Evolutionary conservation across 805 yeast genomes (phyloP).

Genomic region (Danielozyma ontarioensis): DNA sequence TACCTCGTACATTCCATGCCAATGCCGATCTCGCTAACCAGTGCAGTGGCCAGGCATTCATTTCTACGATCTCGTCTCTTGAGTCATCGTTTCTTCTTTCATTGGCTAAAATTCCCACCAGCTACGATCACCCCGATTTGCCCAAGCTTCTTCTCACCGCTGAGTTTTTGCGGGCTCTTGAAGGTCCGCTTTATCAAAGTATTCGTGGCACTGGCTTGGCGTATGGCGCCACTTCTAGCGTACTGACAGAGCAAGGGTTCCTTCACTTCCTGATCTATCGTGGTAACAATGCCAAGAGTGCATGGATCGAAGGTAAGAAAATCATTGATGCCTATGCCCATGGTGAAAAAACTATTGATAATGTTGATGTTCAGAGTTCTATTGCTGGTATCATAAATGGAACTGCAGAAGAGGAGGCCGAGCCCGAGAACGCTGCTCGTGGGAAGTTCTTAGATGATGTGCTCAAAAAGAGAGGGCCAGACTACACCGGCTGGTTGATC

Average conservation of each 20-base stretch:
- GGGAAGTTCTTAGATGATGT: constrained; percentile 62
- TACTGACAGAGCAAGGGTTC: constrained; percentile 61
- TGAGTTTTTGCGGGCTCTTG: constrained; percentile 77
- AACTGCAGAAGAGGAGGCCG: constrained; percentile 65
- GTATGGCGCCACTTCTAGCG: constrained; percentile 70
- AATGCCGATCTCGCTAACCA: constrained; percentile 51
- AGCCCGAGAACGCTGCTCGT: constrained; percentile 59
- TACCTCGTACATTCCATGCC: constrained; percentile 52
- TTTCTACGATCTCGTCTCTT: constrained; percentile 76
- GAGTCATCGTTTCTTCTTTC: constrained; percentile 71
- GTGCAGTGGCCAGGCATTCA: constrained; percentile 50
- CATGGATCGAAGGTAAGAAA: constrained; percentile 56
- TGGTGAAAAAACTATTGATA: constrained; percentile 54
- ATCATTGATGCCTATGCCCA: constrained; percentile 57
- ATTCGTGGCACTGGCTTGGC: constrained; percentile 93
- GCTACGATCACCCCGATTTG: constrained; percentile 46
- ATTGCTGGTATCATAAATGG: constrained; percentile 69
- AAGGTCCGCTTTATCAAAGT: constrained; percentile 97
- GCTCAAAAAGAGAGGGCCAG: constrained; percentile 65
- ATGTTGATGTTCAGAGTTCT: constrained; percentile 62
- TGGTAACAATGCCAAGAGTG: constrained; percentile 75
- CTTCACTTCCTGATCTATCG: constrained; percentile 67
- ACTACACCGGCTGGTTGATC: constrained; percentile 53
- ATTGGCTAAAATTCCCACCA: constrained; percentile 54
- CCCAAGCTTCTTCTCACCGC: constrained; percentile 68